Conservation (phyloP, 345 rosid species). For the Corchorus capsularis region DNA sequence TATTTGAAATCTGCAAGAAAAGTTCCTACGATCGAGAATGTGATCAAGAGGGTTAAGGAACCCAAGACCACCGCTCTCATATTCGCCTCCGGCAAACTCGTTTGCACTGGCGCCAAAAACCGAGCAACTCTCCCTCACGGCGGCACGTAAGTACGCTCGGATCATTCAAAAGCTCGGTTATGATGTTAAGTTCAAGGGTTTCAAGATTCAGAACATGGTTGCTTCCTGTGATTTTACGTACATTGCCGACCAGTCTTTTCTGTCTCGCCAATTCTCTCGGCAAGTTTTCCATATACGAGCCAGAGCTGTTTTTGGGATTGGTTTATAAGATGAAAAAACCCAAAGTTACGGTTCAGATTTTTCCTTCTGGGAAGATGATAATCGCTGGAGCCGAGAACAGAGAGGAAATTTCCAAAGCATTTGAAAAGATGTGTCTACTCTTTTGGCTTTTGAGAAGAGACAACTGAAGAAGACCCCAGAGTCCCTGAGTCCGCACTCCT, state of each 20-base stretch:
- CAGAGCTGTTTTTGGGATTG: conserved; percentile 85
- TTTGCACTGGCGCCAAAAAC: conserved; percentile 94
- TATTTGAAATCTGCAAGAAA: too few relatives aligned
- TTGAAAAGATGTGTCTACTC: conserved; percentile 87
- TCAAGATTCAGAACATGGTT: conserved; percentile 92
- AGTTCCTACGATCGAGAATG: conserved; percentile 67
- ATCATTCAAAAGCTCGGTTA: conserved; percentile 93
- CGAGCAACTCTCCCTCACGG: conserved; percentile 79
- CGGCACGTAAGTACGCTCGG: conserved; percentile 92
- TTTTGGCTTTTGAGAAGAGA: conserved; percentile 1
- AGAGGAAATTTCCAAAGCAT: conserved; percentile 80
- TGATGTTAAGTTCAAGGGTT: conserved; percentile 90
- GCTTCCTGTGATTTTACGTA: conserved; percentile 93
- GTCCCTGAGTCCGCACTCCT: too few relatives aligned
- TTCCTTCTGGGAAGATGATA: conserved; percentile 87
- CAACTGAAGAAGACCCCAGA: neutral
- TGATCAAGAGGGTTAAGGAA: conserved; percentile 92
- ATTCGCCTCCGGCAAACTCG: conserved; percentile 26
- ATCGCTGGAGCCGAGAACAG: conserved; percentile 95
- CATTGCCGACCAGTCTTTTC: conserved; percentile 87
- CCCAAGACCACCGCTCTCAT: conserved; percentile 68
- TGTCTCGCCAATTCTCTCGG: conserved; percentile 87
- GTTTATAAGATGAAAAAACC: conserved; percentile 93
- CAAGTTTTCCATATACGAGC: conserved; percentile 94
- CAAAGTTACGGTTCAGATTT: conserved; percentile 81